Conservation (phyloP, 768 basidiomycete species). For the Agrocybe praecox region DNA sequence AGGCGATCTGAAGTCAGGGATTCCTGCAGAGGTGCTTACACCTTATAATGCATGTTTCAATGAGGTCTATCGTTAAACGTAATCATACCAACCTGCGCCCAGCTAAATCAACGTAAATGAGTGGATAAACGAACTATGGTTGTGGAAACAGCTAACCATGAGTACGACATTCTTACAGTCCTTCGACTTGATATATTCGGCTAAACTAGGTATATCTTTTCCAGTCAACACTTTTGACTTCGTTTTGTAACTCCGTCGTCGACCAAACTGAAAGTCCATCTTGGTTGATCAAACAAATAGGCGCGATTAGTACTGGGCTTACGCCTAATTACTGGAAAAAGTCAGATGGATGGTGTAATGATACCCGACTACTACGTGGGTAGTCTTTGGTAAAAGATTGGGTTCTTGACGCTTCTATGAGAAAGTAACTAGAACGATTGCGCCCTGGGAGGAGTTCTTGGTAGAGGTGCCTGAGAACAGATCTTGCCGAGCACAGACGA, state of each 20-base stretch:
- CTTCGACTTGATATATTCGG: constrained; percentile 69
- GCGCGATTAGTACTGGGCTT: background rate
- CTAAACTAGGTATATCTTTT: constrained; percentile 40
- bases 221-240: constrained; percentile 29
- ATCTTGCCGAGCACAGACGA: background rate
- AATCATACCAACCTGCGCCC: constrained; percentile 58
- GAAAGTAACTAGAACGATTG: too few relatives aligned
- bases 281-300: background rate
- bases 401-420: too few relatives aligned
- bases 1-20: constrained; percentile 89
- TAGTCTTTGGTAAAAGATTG: too few relatives aligned
- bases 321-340: background rate
- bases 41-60: constrained; percentile 37
- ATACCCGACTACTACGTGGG: too few relatives aligned
- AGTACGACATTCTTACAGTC: constrained; percentile 70
- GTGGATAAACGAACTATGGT: background rate
- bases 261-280: constrained; percentile 6
- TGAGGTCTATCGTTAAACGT: background rate
- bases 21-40: constrained; percentile 79
- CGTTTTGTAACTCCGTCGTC: constrained; percentile 1
- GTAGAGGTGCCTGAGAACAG: too few relatives aligned
- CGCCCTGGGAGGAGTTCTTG: too few relatives aligned
- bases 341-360: background rate
- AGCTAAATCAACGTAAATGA: constrained; percentile 39
- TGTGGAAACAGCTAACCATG: constrained; percentile 51